phyloP scores from a whole-genome alignment of 2,329 filamentous ascomycete genomes.

The Alternaria solani region DNA sequence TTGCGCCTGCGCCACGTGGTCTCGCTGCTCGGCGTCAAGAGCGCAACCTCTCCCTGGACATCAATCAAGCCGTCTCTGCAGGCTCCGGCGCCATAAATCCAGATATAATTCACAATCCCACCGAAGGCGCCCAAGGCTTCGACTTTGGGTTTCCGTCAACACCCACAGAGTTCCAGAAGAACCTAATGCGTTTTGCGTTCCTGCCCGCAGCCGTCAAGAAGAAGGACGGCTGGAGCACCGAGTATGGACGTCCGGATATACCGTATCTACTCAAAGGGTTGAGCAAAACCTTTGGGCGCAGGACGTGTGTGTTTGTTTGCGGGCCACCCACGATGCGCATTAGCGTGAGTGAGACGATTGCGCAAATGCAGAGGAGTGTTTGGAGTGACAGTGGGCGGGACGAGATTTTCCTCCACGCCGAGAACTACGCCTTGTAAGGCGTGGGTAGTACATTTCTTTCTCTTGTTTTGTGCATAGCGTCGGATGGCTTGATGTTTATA shows the following conservation, averaged over 20 bases:
- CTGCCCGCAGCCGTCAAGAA: conserved; percentile 63
- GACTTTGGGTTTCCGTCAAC: conserved; percentile 78
- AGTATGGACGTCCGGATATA: conserved; percentile 89
- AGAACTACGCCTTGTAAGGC: conserved; percentile 85
- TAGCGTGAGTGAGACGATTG: conserved; percentile 86
- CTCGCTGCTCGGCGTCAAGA: conserved; percentile 54
- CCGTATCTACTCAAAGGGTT: conserved; percentile 85
- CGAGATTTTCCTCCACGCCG: conserved; percentile 92
- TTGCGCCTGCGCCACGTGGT: conserved; percentile 35
- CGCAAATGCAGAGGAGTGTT: conserved; percentile 80
- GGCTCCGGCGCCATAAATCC: conserved; percentile 53
- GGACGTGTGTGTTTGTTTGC: conserved; percentile 92
- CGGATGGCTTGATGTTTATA: conserved; percentile 30
- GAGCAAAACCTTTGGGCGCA: conserved; percentile 79
- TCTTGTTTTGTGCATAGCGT: conserved; percentile 40
- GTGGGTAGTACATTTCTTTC: conserved; percentile 9
- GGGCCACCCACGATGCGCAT: conserved; percentile 87
- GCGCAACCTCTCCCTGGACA: conserved; percentile 54
- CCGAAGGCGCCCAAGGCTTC: conserved; percentile 43
- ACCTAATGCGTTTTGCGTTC: conserved; percentile 88
- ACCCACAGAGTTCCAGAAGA: conserved; percentile 88
- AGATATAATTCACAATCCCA: conserved; percentile 48
- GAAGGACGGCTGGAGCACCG: conserved; percentile 83
- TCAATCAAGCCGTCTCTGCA: conserved; percentile 48
- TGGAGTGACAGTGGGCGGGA: conserved; percentile 80